Percentiles rank a stretch among this genome's conserved stretches.
These are phyloP conservation scores for Phytomonas sp. DNA, from an alignment of 208 protist species.

Conservation along the genomic window DNA sequence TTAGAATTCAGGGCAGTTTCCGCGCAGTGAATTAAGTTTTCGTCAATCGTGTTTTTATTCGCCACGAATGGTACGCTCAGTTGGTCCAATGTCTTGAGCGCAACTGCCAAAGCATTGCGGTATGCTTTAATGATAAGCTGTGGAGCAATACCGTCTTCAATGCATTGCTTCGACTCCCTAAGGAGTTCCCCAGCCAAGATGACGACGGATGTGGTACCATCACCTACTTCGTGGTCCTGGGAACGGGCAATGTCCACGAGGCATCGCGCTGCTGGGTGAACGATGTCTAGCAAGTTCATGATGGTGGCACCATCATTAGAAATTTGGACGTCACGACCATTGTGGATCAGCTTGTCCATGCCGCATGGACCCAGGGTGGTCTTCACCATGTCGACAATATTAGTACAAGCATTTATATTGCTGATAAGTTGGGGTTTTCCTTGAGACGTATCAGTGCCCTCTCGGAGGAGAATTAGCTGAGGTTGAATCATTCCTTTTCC, in stretches of 20 bases:
- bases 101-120: slow-evolving; percentile 74
- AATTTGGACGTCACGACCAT: slow-evolving; percentile 93
- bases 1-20: slow-evolving; percentile 99
- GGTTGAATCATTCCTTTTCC: slow-evolving; percentile 90
- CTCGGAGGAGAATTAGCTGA: slow-evolving; percentile 98
- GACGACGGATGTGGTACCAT: slow-evolving; percentile 99
- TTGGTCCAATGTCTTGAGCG: slow-evolving; percentile 84
- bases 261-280: slow-evolving; percentile 98
- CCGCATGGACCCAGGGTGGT: slow-evolving; percentile 98
- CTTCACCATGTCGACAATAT: slow-evolving; percentile 92
- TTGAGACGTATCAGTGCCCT: slow-evolving; percentile 99
- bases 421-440: slow-evolving; percentile 98
- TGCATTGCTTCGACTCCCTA: slow-evolving; percentile 95
- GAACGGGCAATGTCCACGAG: slow-evolving; percentile 99
- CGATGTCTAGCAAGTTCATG: slow-evolving; percentile 99
- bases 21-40: slow-evolving; percentile 93
- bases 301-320: slow-evolving; percentile 99
- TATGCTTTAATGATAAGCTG: slow-evolving; percentile 97
- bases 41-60: slow-evolving; percentile 36
- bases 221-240: slow-evolving; percentile 98
- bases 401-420: slow-evolving; percentile 99
- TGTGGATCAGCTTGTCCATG: slow-evolving; percentile 99
- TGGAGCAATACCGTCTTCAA: slow-evolving; percentile 99
- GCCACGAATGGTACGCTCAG: slow-evolving; percentile 88
- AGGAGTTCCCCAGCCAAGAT: slow-evolving; percentile 98